Percentiles rank a stretch among this genome's conserved stretches.
phyloP scores from a whole-genome alignment of 2,329 filamentous ascomycete species.

The Diaporthe citrichinensis region DNA sequence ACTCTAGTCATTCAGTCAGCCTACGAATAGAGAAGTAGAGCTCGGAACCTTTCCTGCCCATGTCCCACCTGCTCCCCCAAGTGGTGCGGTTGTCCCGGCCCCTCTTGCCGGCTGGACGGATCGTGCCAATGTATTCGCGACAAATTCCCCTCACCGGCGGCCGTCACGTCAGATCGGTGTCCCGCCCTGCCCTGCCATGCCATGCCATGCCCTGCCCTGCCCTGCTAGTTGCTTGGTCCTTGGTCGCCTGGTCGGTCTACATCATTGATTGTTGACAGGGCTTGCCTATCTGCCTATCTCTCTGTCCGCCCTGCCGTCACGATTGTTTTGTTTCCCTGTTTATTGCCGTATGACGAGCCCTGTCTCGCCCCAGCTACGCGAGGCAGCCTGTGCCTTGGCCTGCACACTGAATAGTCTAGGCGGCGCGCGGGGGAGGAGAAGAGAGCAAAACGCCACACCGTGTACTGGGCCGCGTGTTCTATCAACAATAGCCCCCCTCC shows the following conservation, averaged over 20 bases:
- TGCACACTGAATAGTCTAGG: neutral
- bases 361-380: neutral
- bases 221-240: neutral
- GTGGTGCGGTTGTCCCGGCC: conserved; percentile 22
- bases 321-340: conserved; percentile 18
- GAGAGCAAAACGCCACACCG: neutral
- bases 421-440: neutral
- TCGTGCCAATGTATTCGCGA: conserved; percentile 34
- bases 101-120: conserved; percentile 32
- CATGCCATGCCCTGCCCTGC: neutral
- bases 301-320: neutral
- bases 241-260: neutral
- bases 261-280: neutral
- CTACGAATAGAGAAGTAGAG: neutral
- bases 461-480: conserved; percentile 29
- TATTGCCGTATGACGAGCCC: neutral
- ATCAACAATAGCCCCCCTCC: neutral
- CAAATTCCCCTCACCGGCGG: conserved; percentile 27
- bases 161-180: conserved; percentile 19
- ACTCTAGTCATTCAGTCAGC: neutral
- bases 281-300: neutral
- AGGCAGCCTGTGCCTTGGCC: conserved; percentile 16
- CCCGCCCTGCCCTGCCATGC: neutral
- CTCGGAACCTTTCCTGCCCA: conserved; percentile 38
- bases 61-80: conserved; percentile 22